Evolutionary conservation across 257 asterid genomes (phyloP).

Genomic region (Ehretia macrophylla): DNA sequence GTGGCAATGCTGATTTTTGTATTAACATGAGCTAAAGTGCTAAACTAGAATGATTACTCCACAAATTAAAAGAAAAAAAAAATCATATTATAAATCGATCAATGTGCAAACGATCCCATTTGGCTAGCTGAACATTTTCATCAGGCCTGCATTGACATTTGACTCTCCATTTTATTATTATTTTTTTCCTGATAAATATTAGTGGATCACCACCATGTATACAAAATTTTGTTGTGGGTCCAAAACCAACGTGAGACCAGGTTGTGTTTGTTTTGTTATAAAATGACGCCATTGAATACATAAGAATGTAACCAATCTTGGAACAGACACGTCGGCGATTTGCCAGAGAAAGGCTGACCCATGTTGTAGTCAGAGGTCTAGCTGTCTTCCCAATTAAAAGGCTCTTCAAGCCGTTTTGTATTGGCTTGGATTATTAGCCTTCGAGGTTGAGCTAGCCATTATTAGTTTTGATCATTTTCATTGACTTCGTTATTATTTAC

Average conservation of each 20-base stretch:
- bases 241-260: constrained; percentile 19
- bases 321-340: constrained; percentile 23
- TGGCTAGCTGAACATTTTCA: neutral
- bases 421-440: neutral
- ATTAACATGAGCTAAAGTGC: neutral
- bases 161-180: no score
- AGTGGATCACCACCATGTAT: neutral
- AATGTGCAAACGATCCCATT: neutral
- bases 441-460: constrained; percentile 14
- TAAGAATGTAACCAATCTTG: neutral
- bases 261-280: neutral
- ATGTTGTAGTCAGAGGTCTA: constrained; percentile 38
- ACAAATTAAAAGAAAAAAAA: no score
- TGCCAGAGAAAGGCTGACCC: constrained; percentile 39
- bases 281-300: neutral
- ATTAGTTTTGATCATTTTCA: no score
- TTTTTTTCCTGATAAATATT: neutral
- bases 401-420: neutral
- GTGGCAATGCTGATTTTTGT: neutral
- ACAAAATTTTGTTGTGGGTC: constrained; percentile 16
- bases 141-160: neutral
- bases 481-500: no score
- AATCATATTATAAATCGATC: no score
- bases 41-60: neutral
- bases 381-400: constrained; percentile 8